Evolutionary conservation across 177 flowering plant species (phyloP), one percentile per base, ranked within the genome.

Genomic region (Telopea speciosissima): DNA sequence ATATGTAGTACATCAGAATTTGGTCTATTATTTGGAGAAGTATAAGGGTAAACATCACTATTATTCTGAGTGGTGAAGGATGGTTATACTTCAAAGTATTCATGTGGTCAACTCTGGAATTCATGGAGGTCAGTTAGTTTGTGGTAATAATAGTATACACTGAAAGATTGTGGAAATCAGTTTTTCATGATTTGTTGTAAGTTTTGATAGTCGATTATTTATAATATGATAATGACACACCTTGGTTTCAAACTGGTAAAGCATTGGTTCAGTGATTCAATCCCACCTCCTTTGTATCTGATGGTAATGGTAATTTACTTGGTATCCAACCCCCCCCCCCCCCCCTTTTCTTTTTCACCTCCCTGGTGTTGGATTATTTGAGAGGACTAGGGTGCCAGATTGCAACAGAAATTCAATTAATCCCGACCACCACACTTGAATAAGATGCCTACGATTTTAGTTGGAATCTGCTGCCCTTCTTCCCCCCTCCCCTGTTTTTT

Each of bases 11-110:
- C 23, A 10, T 44, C 63, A 31, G n/a, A 5, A 24, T 7, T 21
- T 52, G 65, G 31, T 24, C 62, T 70, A 28, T 59, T 42, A 44
- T 68, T 63, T 31, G 62, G 2, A 60, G 65, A 22, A 52, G 45
- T 28, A 66, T 36, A 61, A 24, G 45, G 68, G 54, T 13, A 68
- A 49, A 52, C 33, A 17, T 31, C 52, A 59, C 54, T 61, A 23
- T 60, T 52, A 24, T 64, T 69, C 13, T 70, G 62, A 12, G 58
- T 65, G 14, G 22, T 68, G 58, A 60, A 40, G 54, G 52, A 49
- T 63, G 11, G 5, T 23, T 33, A 45, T 52, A 44, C 45, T 67
- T 23, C n/a, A 40, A 62, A 65, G 22, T 24, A 67, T 54, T 68
- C 17, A 36, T 67, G 54, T 63, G 10, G 45, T 58, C 19, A 14